Evolutionary conservation across 2,329 filamentous ascomycete species (phyloP), one percentile per base, ranked within the genome.

Genomic region (Sphaerulina vaccinii): DNA sequence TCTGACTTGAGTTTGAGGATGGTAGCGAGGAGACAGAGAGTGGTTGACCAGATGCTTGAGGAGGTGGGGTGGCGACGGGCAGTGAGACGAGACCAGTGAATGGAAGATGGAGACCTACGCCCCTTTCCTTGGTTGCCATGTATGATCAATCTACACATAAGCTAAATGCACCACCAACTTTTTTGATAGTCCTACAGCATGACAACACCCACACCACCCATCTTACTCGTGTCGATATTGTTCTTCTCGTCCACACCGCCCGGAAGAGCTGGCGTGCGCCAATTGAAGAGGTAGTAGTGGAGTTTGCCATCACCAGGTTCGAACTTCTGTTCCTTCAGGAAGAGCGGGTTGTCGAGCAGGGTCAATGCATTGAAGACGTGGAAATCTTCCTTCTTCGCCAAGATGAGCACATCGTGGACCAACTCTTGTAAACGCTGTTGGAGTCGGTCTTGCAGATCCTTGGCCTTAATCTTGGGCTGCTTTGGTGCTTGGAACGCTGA

Each of bases 281-380:
- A 99, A 74, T 99, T 99, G 80, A 95, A 99, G 24, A 99, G 78
- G 71, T 99, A 99, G 74, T 91, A 99, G 72, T 99, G 90, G 63
- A 99, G 78, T 70, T 93, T 90, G 40, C 93, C 93, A 69, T 99
- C 93, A 24, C 93, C 93, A 4, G 87, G 85, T 38, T 92, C 93
- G 65, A 96, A 99, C 71, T 95, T 95, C 67, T 96, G 89, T 61
- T 96, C 81, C 68, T 92, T 86, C 5, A 99, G 79, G 80, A 99
- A 97, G 16, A 97, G 79, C 0, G 84, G 87, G 70, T 99, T 99
- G 71, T 99, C 92, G 73, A 96, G 86, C 33, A 96, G 79, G 0
- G 91, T 95, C 16, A 99, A 79, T 0, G 90, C 92, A 67, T 99
- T 99, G 78, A 97, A 95, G 52, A 99, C 93, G 69, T 99, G 93